phyloP scores from a whole-genome alignment of 306 rosid species.

The Astragalus glycyphyllos region DNA sequence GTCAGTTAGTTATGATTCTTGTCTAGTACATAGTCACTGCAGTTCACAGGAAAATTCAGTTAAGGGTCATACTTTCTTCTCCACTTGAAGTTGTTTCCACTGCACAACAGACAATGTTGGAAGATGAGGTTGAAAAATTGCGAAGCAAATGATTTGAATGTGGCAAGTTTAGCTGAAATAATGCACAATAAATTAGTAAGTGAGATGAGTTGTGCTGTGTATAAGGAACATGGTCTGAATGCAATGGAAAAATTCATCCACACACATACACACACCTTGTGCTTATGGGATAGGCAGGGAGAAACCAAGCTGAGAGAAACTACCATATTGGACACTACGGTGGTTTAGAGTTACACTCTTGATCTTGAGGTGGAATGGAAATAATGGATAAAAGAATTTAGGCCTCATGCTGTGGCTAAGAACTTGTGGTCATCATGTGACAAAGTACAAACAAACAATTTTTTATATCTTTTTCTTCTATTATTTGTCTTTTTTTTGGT shows the following conservation, averaged over 20 bases:
- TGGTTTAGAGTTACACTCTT: slow-evolving; percentile 44
- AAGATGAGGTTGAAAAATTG: slow-evolving; percentile 47
- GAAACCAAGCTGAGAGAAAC: slow-evolving; percentile 66
- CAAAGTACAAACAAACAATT: too few species aligned
- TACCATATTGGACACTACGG: slow-evolving; percentile 54
- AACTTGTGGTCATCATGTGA: slow-evolving; percentile 41
- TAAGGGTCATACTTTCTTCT: slow-evolving; percentile 61
- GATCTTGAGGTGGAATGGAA: slow-evolving; percentile 48
- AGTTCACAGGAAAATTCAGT: slow-evolving; percentile 1
- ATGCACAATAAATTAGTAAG: slow-evolving; percentile 36
- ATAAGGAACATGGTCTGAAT: slow-evolving; percentile 15
- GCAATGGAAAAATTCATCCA: not conserved
- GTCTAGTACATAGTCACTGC: too few species aligned
- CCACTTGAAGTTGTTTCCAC: slow-evolving; percentile 51
- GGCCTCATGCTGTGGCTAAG: slow-evolving; percentile 45
- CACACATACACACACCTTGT: slow-evolving; percentile 53
- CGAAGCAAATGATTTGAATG: slow-evolving; percentile 56
- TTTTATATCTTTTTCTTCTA: too few species aligned
- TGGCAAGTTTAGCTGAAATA: slow-evolving; percentile 58
- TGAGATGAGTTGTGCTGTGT: too few species aligned
- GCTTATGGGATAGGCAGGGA: slow-evolving; percentile 61
- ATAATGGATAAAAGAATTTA: slow-evolving; percentile 43
- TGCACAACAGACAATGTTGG: slow-evolving; percentile 51
- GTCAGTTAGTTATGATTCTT: too few species aligned
- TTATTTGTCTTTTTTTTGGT: too few species aligned